Base-by-base conservation (phyloP, 305 asterid genomes). In the Striga hermonthica region DNA sequence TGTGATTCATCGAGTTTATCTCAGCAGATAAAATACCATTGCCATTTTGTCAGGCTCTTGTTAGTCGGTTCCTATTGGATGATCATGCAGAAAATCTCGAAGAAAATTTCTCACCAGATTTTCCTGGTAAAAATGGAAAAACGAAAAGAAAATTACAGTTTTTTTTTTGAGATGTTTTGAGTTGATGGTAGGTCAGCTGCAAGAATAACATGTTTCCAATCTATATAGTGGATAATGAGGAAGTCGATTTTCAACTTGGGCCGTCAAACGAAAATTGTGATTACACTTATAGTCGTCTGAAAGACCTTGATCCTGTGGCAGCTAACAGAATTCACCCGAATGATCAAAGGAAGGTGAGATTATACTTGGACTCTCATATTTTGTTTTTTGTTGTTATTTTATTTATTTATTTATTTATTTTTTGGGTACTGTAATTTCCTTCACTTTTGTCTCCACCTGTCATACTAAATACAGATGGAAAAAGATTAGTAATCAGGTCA, bases 241-340 rank as follows among this genome's bases (percentile, higher is more conserved):
- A 74, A 53, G 64, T 65, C 11, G 84, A 78, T 68, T 47, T 31
- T 78, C 91, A 77, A 58, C 68, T 68, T 64, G 82, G 34, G 50
- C 53, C 70, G 13, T 22, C 36, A 7, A 72, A 35, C 1, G 83
- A 68, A 64, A 74, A 76, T 72, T 60, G 64, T 72, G 71, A 58
- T 44, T 79, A 69, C 76, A 76, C 80, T 73, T 85, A 84, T 54
- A 72, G 75, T 72, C 76, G 48, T 65, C 95, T 93, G 49, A 82
- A 79, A 71, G 84, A 82, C 53, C 78, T 93, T 64, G 99, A 93
- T 81, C 95, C 97, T 12, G 82, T 79, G 75, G 96, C 95, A 22
- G 95, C 96, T 55, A 79, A 81, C 79, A 80, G 97, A 79, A 84
- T 90, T 74, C 99, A 93, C 74, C 97, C 96, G 59, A 93, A 93